Base-by-base conservation (phyloP, 2,329 filamentous ascomycete genomes). In the Blastomyces emzantsi region DNA sequence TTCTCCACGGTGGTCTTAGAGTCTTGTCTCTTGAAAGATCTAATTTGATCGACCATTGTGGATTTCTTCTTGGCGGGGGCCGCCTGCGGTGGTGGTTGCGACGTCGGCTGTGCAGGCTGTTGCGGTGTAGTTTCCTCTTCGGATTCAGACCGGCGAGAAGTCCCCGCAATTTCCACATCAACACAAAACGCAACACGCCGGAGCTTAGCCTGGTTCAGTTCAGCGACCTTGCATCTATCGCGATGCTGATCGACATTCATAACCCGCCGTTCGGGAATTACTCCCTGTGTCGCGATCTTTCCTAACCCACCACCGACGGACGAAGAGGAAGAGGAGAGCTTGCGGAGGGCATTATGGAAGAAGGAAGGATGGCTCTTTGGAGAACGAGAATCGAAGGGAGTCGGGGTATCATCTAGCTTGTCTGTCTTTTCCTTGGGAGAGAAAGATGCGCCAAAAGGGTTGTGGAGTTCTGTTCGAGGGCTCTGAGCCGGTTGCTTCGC, bases 101-200 rank as follows among this genome's bases (percentile, higher is more conserved):
- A 7, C 5, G 55, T 3, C 7, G 19, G 22, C 13, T 52, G 36
- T 4, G 36, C 3, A 25, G 33, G 55, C 28, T 58, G 33, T 15
- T 43, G 55, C 15, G n/a, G 22, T 30, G 45, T 6, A 47, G 47
- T 43, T n/a, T 81, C 77, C 19, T 79, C 77, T 11, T 82, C 75
- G 19, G 81, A 81, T 2, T 94, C 90, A 17, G 80, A 77, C 69
- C 95, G 94, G 69, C 85, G 87, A 30, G 92, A 90, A 72, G 90
- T 87, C 0, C 92, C 90, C 2, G 93, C 93, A 71, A 99, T 96
- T 75, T 99, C 94, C 4, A 99, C 92, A 72, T 99, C 94, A 2
- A 99, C 94, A 69, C 90, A 96, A 72, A 99, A 99, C 0, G 93
- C 90, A 0, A 99, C 94, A 62, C 92, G 86, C 62, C 91, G 85